Conservation (phyloP, 352 stramenopile species). For the Globisporangium cystogenes region DNA sequence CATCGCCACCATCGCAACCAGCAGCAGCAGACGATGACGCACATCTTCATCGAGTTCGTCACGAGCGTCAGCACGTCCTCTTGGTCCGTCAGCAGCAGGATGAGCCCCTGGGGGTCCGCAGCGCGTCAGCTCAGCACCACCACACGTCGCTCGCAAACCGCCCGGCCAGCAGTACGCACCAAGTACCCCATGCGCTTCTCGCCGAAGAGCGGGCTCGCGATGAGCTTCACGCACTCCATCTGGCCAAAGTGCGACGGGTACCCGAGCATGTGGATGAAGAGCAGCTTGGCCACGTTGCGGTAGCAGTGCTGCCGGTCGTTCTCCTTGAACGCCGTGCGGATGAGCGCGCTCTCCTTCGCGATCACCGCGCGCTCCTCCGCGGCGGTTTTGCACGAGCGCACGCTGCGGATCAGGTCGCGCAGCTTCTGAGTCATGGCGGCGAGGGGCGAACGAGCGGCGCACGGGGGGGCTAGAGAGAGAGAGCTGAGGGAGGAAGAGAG, state of each 20-base stretch:
- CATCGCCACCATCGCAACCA: too few relatives aligned
- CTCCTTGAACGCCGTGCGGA: slow-evolving; percentile 99
- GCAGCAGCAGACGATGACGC: slow-evolving; percentile 7
- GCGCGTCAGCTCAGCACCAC: not conserved
- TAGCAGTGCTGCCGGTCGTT: slow-evolving; percentile 96
- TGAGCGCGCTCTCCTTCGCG: slow-evolving; percentile 98
- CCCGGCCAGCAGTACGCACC: too few relatives aligned
- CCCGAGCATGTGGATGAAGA: slow-evolving; percentile 99
- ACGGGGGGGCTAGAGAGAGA: too few relatives aligned
- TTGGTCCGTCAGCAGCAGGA: slow-evolving; percentile 97
- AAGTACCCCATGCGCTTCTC: slow-evolving; percentile 99
- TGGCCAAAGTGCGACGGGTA: slow-evolving; percentile 99
- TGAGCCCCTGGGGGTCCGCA: slow-evolving; percentile 68
- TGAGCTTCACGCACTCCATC: slow-evolving; percentile 99
- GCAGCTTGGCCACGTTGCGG: slow-evolving; percentile 98
- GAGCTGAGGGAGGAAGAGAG: not conserved
- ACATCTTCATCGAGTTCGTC: slow-evolving; percentile 99
- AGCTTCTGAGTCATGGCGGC: slow-evolving; percentile 96
- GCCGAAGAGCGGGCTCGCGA: slow-evolving; percentile 97
- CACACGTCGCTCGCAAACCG: too few relatives aligned
- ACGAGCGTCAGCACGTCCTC: slow-evolving; percentile 99
- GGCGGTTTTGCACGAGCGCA: slow-evolving; percentile 98
- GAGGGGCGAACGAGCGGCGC: too few relatives aligned
- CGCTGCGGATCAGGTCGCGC: slow-evolving; percentile 97
- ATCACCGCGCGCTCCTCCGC: slow-evolving; percentile 98